Evolutionary conservation across 2,329 filamentous ascomycete genomes (phyloP).

Genomic region (Colletotrichum ledebouriae): DNA sequence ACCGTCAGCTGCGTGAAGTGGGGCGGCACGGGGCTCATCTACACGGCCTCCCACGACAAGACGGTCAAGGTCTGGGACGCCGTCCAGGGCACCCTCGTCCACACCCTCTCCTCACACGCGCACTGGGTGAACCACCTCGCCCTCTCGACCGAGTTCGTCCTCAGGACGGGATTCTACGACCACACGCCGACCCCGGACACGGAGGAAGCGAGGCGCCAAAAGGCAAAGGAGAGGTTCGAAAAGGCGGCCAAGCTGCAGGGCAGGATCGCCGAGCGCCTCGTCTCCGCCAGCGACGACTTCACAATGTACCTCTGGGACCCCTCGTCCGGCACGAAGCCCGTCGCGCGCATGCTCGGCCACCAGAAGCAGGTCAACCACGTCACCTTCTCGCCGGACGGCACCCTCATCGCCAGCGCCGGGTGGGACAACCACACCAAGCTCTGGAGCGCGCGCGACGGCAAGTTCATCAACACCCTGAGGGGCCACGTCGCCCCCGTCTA

Average conservation of each 20-base stretch:
- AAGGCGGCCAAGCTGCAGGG: conserved; percentile 84
- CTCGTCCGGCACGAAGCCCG: conserved; percentile 80
- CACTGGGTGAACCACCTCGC: conserved; percentile 98
- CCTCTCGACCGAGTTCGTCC: conserved; percentile 90
- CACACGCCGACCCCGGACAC: conserved; percentile 78
- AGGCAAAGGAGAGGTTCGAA: conserved; percentile 86
- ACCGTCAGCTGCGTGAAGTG: conserved; percentile 92
- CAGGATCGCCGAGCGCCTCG: conserved; percentile 83
- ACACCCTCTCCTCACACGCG: conserved; percentile 84
- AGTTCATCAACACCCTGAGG: conserved; percentile 87
- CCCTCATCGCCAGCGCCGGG: conserved; percentile 86
- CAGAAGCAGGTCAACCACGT: conserved; percentile 98
- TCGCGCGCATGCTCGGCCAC: conserved; percentile 91
- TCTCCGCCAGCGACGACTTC: conserved; percentile 94
- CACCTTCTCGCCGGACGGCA: conserved; percentile 90
- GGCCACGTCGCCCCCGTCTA: conserved; percentile 94
- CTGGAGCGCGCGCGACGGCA: conserved; percentile 79
- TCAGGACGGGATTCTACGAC: conserved; percentile 89
- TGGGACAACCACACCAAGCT: conserved; percentile 97
- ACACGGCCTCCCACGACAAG: conserved; percentile 91
- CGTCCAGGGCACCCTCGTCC: conserved; percentile 80
- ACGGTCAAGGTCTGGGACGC: conserved; percentile 93
- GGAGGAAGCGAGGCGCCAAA: conserved; percentile 77
- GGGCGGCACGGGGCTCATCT: conserved; percentile 90
- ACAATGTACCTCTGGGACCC: conserved; percentile 98